Evolutionary conservation across 257 asterid species (phyloP).

Genomic region (Perilla frutescens): DNA sequence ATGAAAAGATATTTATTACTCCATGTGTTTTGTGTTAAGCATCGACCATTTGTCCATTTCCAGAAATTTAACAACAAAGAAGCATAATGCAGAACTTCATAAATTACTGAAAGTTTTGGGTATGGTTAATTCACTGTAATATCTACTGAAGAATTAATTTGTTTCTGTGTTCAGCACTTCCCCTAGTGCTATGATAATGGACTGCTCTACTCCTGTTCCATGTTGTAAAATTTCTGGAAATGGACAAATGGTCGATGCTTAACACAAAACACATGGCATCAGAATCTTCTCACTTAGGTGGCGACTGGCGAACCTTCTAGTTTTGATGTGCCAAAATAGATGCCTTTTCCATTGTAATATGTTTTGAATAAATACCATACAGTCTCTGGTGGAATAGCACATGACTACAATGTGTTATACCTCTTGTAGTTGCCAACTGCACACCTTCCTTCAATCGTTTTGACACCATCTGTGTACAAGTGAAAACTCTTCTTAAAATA

Average conservation of each 20-base stretch:
- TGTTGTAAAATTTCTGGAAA: neutral
- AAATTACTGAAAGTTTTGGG: neutral
- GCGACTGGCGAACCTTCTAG: no score
- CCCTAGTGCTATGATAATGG: neutral
- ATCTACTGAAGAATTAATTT: conserved; percentile 10
- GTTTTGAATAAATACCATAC: neutral
- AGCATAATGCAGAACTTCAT: neutral
- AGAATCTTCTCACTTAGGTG: neutral
- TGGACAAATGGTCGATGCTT: neutral
- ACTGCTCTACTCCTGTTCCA: conserved; percentile 6
- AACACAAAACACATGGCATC: neutral
- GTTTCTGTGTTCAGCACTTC: neutral
- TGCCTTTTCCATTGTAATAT: neutral
- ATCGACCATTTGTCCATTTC: no score
- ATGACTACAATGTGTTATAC: conserved; percentile 43
- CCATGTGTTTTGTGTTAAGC: no score
- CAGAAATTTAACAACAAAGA: conserved; percentile 21
- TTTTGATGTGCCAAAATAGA: neutral
- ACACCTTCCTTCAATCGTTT: conserved; percentile 93
- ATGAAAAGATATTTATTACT: no score
- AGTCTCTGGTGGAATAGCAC: neutral
- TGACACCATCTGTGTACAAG: conserved; percentile 62
- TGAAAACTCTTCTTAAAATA: conserved; percentile 3
- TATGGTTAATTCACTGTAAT: neutral
- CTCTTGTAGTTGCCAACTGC: conserved; percentile 67